Percentiles rank a stretch among this genome's conserved stretches.
phyloP scores from a whole-genome alignment of 208 protist genomes.

The Entamoeba moshkovskii region DNA sequence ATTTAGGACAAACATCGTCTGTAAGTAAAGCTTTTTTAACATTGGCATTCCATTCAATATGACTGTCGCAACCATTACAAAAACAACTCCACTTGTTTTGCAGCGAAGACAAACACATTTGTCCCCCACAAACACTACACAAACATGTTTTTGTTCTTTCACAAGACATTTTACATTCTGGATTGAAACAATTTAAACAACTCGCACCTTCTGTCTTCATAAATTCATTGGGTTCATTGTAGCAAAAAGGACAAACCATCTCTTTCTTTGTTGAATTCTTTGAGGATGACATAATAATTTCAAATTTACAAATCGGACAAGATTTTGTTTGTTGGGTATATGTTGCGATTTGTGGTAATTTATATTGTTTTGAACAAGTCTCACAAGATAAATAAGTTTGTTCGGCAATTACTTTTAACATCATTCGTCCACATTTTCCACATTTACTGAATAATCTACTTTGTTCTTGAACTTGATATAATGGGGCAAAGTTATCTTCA shows the following conservation, averaged over 20 bases:
- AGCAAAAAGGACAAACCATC: not conserved
- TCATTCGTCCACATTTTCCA: not conserved
- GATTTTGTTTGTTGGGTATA: not conserved
- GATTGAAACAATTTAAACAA: not conserved
- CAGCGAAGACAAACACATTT: not conserved
- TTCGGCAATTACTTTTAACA: not conserved
- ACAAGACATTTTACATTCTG: not conserved
- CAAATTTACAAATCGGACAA: not conserved
- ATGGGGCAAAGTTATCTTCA: constrained; percentile 23
- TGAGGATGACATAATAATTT: not conserved
- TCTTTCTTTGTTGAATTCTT: not conserved
- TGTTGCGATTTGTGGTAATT: not conserved
- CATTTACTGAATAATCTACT: not conserved
- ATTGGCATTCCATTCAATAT: not conserved
- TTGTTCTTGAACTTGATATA: not conserved
- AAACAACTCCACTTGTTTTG: not conserved
- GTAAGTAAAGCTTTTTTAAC: not conserved
- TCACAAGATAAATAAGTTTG: not conserved
- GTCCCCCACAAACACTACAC: not conserved
- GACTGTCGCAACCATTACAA: not conserved
- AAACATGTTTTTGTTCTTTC: not conserved
- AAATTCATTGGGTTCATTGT: not conserved
- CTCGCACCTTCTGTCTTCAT: not conserved
- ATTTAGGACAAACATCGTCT: not conserved
- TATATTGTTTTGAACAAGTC: not conserved